A percentile compares a stretch with the other conserved stretches of the same genome.
Evolutionary conservation across 2,329 filamentous ascomycete genomes (phyloP).

Genomic region (Phymatotrichopsis omnivora): DNA sequence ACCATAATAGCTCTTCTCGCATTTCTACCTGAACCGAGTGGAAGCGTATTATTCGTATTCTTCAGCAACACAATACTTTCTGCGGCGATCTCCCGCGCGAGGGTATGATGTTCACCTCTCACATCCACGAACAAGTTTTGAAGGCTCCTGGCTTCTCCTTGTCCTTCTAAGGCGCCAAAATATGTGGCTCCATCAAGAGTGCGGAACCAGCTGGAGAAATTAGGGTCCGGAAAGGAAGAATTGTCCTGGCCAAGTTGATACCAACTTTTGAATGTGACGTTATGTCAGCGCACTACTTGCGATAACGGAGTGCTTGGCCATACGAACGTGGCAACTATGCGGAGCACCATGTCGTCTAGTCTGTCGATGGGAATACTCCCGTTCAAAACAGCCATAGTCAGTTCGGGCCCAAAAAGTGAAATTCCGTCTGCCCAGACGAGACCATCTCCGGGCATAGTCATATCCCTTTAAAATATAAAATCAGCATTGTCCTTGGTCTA

Average conservation of each 20-base stretch:
- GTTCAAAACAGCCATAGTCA: slow-evolving; percentile 70
- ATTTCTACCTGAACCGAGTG: slow-evolving; percentile 6
- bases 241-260: slow-evolving; percentile 78
- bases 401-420: slow-evolving; percentile 64
- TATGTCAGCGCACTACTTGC: not conserved
- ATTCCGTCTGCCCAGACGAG: slow-evolving; percentile 65
- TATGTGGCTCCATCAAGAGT: slow-evolving; percentile 57
- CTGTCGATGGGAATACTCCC: slow-evolving; percentile 70
- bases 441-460: slow-evolving; percentile 67
- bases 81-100: slow-evolving; percentile 65
- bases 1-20: slow-evolving; percentile 36
- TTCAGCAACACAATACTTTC: slow-evolving; percentile 76
- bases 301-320: not conserved
- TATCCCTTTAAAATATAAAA: slow-evolving; percentile 62
- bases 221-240: slow-evolving; percentile 54
- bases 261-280: slow-evolving; percentile 42
- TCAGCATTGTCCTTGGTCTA: no score
- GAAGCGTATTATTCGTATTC: slow-evolving; percentile 48
- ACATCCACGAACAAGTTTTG: slow-evolving; percentile 48
- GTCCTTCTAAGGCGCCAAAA: slow-evolving; percentile 50
- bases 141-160: slow-evolving; percentile 25
- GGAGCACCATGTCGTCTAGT: slow-evolving; percentile 79
- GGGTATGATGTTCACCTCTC: slow-evolving; percentile 57
- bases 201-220: slow-evolving; percentile 81
- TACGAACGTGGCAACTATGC: slow-evolving; percentile 60